These are phyloP conservation scores for Eugenia klotzschiana DNA, from an alignment of 441 rosid genomes.

Conservation along the genomic window DNA sequence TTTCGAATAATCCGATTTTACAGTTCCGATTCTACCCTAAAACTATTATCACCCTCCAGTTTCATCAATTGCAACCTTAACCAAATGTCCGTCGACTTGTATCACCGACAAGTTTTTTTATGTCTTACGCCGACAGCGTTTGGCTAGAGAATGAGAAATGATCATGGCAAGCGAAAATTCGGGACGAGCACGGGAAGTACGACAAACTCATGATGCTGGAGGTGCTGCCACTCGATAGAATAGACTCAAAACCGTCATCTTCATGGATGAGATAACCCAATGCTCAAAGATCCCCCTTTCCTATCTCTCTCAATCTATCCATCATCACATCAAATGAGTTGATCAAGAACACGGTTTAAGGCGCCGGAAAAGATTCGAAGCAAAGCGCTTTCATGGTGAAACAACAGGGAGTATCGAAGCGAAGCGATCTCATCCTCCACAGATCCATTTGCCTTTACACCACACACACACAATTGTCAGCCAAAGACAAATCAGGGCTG, in stretches of 20 bases:
- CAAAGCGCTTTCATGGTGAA: neutral
- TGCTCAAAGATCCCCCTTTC: neutral
- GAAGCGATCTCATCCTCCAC: neutral
- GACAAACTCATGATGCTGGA: neutral
- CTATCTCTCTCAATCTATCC: neutral
- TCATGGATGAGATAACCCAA: neutral
- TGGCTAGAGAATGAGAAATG: neutral
- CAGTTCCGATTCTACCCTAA: too few relatives aligned
- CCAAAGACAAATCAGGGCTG: neutral
- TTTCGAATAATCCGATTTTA: too few relatives aligned
- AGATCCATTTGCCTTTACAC: neutral
- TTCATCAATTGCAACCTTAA: neutral
- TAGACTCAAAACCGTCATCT: neutral
- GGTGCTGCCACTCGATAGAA: neutral
- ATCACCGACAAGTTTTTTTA: neutral
- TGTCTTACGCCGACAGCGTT: neutral
- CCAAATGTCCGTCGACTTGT: neutral
- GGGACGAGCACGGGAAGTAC: neutral
- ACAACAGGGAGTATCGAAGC: neutral
- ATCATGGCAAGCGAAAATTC: neutral
- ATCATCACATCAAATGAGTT: neutral
- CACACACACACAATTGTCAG: neutral
- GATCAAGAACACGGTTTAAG: neutral
- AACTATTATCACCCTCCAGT: too few relatives aligned
- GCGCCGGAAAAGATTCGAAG: neutral